Evolutionary conservation across 129 eudicot species (phyloP), one percentile per base, ranked within the genome.

Genomic region (Centaurea solstitialis): DNA sequence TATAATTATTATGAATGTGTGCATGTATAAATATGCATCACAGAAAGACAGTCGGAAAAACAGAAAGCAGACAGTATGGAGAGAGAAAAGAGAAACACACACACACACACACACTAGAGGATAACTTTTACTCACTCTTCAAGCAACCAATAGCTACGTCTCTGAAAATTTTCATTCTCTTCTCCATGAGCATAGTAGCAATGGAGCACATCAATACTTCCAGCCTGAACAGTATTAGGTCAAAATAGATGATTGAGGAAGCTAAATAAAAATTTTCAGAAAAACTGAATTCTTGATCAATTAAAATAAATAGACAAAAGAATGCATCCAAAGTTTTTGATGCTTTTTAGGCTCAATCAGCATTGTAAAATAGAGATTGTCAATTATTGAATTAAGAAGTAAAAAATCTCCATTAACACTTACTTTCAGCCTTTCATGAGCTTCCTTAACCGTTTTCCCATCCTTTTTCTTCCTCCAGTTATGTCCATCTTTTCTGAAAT

Each of bases 181-280:
- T 96, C 98, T 75, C 99, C 99, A 83, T 96, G 99, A 33, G 99
- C 99, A 87, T 96, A 96, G 88, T 96, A 96, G 87, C 99, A 96
- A 73, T 96, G 99, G 81, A 96, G 62, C 75, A 96, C 98, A 83
- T 96, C 99, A 75, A 96, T 70, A 68, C 99, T 96, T 87, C 99
- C 99, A 68, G 94, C 93, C 99, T 96, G 91, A 74, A 75, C 74
- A 68, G 73, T 38, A 67, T 81, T 77, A 15, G 72, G 28, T 5
- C 68, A 75, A 39, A 71, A 79, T 17, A 61, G n/a, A 77, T 82
- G 38, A 82, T 5, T 77, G 23, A 67, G 38, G 66, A 76, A 70
- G 35, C 65, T 4, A 62, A 30, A 74, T n/a, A 78, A 43, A 43
- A 62, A 22, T 13, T 38, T 37, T 76, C 69, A 77, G 18, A 39